Evolutionary conservation across 139 green algal species (phyloP), one percentile per base, ranked within the genome.

Genomic region (Bryopsis sp.): DNA sequence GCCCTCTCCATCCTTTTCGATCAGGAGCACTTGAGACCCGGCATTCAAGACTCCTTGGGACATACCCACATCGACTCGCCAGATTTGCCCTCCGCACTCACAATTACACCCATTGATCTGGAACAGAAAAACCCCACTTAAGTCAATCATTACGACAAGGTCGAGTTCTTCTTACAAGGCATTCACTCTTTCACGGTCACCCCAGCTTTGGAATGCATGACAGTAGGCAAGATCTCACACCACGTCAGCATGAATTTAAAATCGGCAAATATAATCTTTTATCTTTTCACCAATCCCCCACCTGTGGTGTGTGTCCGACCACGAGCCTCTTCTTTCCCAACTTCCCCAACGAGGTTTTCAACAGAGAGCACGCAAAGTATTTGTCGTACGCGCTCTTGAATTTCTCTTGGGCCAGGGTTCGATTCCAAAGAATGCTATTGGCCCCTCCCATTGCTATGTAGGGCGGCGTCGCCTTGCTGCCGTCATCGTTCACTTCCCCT

Each of bases 61-160:
- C 90, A 96, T 96, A 50, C 90, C 90, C 2, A 93, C 90, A 74
- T 96, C 90, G 47, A 95, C 84, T n/a, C 90, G 80, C 90, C 90
- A 96, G 46, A 96, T 82, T 33, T 79, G 67, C 15, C 82, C 81
- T 46, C 90, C 78, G 58, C 88, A 95, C 73, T 95, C 90, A 70
- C 80, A 87, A 79, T 96, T 96, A 29, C 78, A 78, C 5, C 90
- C 90, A 4, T 48, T 54, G 76, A 86, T 76, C 74, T 86, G 73
- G 59, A 61, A 28, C n/a, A n/a, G n/a, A n/a, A n/a, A n/a, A n/a
- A n/a, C n/a, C n/a, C n/a, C n/a, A n/a, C n/a, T n/a, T n/a, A n/a
- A n/a, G n/a, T n/a, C n/a, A n/a, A n/a, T n/a, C n/a, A n/a, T n/a
- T n/a, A n/a, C n/a, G n/a, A n/a, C n/a, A n/a, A n/a, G n/a, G n/a